Percentiles rank a stretch among this genome's conserved stretches.
Evolutionary conservation across 768 basidiomycete genomes (phyloP).

Genomic region (Rhizopogon vinicolor): DNA sequence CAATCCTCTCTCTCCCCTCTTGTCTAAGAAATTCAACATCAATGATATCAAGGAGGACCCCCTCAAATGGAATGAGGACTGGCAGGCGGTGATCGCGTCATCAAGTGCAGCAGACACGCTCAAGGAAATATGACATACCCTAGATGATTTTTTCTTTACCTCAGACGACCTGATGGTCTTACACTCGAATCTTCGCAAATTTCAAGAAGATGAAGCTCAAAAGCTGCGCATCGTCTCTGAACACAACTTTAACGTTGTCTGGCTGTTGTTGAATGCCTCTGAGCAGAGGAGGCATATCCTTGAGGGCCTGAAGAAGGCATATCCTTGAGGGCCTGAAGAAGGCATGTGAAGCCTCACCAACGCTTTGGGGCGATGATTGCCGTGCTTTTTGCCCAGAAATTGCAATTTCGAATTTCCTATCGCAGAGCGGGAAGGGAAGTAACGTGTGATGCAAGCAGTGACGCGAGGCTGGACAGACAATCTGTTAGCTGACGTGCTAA

Average conservation of each 20-base stretch:
- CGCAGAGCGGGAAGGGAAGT: slow-evolving; percentile 4
- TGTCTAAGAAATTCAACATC: not conserved
- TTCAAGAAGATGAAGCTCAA: not conserved
- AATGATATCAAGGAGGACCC: slow-evolving; percentile 5
- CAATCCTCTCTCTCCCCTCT: too few species aligned
- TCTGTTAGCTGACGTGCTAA: too few species aligned
- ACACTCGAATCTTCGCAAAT: not conserved
- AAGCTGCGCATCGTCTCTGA: not conserved
- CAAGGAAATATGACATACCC: not conserved
- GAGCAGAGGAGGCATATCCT: slow-evolving; percentile 7
- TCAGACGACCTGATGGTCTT: too few species aligned
- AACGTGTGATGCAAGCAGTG: too few species aligned
- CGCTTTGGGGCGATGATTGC: slow-evolving; percentile 4
- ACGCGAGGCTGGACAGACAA: too few species aligned
- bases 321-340: slow-evolving; percentile 11
- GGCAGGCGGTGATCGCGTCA: slow-evolving; percentile 9
- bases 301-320: slow-evolving; percentile 11
- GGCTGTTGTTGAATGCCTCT: slow-evolving; percentile 7
- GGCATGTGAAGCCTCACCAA: not conserved
- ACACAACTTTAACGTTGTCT: slow-evolving; percentile 3
- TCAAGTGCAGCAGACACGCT: slow-evolving; percentile 10
- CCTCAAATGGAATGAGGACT: slow-evolving; percentile 16
- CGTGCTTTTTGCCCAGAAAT: slow-evolving; percentile 17
- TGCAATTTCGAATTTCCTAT: slow-evolving; percentile 5
- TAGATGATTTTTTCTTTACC: not conserved